Evolutionary conservation across 148 eudicot genomes (phyloP), one percentile per base, ranked within the genome.

Genomic region (Fagopyrum tataricum): DNA sequence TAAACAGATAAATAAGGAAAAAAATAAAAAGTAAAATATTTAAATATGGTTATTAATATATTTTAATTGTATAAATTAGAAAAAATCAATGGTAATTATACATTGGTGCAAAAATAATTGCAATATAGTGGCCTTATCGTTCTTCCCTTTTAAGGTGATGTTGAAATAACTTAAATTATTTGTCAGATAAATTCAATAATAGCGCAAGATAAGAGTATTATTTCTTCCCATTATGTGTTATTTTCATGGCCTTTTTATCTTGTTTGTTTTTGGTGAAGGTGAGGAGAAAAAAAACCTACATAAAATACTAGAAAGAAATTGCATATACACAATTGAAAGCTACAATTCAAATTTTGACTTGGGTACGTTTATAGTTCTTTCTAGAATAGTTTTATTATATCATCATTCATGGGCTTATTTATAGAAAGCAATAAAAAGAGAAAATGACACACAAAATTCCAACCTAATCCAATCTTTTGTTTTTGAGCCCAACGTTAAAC

Each of bases 341-440:
- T 37, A 43, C 69, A 64, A 64, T 39, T 64, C 69, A 39, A 64
- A 37, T 13, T 64, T 64, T 64, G 69, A 64, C 69, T 13, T 15
- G 69, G 2, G 68, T 42, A 62, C 37, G 17, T n/a, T n/a, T 62
- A 31, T 37, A 62, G 31, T 61, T 61, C 4, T 2, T 26, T 1
- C 41, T 26, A 24, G 17, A 24, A 61, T 26, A 61, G 5, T 26
- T 61, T 13, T 61, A 3, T 7, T n/a, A 7, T 61, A 9, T 61
- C 26, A 56, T 58, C 4, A 58, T 58, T 58, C 12, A 23, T 58
- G 41, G 67, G 41, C 67, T 61, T 64, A 64, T 37, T 61, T 64
- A 64, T 37, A 64, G 44, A 17, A 31, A 58, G 37, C 37, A 31
- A 31, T 31, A 31, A 31, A 31, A 31, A 31, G 37, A 0, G 37